These are phyloP conservation scores for Fusarium chaquense DNA, from an alignment of 2,329 filamentous ascomycete species.

Conservation along the genomic window DNA sequence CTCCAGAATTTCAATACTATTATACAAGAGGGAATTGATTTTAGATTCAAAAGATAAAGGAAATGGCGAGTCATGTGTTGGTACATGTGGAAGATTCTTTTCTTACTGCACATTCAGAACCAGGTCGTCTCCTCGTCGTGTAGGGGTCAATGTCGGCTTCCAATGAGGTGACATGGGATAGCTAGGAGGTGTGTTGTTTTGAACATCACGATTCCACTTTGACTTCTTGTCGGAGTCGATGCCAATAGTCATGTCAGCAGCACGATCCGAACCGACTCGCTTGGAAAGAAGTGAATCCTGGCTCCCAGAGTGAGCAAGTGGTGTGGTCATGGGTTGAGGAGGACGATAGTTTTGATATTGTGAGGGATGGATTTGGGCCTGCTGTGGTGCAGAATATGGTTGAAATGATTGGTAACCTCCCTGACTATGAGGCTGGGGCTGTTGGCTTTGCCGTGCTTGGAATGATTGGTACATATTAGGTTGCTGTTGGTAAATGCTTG, in stretches of 20 bases:
- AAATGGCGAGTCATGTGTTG: conserved; percentile 16
- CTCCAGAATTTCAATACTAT: conserved; percentile 36
- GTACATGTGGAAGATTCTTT: not conserved
- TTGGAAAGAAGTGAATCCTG: conserved; percentile 63
- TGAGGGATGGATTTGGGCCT: conserved; percentile 31
- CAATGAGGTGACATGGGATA: conserved; percentile 45
- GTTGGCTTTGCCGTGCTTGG: conserved; percentile 34
- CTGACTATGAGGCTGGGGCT: conserved; percentile 28
- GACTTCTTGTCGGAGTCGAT: conserved; percentile 24
- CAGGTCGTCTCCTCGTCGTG: conserved; percentile 73
- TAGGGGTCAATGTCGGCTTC: conserved; percentile 74
- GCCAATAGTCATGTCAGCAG: conserved; percentile 59
- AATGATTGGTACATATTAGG: conserved; percentile 26
- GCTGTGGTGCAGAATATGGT: conserved; percentile 23
- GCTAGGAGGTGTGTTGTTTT: conserved; percentile 23
- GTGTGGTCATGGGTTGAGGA: conserved; percentile 20
- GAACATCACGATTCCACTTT: conserved; percentile 37
- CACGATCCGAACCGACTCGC: conserved; percentile 63
- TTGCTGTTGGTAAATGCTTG: conserved; percentile 36
- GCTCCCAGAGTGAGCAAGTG: conserved; percentile 45
- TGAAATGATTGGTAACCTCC: conserved; percentile 26
- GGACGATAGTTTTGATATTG: conserved; percentile 34
- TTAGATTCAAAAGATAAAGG: conserved; percentile 20
- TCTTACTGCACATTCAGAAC: conserved; percentile 66
- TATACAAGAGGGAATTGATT: conserved; percentile 39